These are phyloP conservation scores for Gossypium raimondii DNA, from an alignment of 345 rosid species.

Conservation along the genomic window DNA sequence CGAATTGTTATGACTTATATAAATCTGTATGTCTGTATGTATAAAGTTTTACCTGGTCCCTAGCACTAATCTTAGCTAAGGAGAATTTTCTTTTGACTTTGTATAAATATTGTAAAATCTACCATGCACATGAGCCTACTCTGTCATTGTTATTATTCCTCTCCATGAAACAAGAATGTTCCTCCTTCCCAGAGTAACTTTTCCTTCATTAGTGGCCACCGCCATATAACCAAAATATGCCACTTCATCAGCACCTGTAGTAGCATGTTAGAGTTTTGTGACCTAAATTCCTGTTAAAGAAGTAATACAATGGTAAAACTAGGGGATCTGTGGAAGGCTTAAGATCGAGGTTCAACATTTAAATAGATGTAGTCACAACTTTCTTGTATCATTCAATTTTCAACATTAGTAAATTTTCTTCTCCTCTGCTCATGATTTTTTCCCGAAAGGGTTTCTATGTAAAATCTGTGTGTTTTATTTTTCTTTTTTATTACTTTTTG, in stretches of 20 bases:
- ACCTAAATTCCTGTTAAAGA: no score
- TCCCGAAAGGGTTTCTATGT: no score
- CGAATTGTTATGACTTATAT: no score
- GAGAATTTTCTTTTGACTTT: constrained; percentile 2
- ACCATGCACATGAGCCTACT: constrained; percentile 14
- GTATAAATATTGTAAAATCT: constrained; percentile 41
- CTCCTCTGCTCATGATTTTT: no score
- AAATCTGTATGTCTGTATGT: neutral
- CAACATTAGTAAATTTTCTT: no score
- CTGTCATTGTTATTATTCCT: neutral
- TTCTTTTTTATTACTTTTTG: no score
- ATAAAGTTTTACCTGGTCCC: constrained; percentile 33
- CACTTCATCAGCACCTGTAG: neutral
- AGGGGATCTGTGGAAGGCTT: no score
- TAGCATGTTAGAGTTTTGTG: neutral
- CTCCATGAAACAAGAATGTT: constrained; percentile 21
- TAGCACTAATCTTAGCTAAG: constrained; percentile 36
- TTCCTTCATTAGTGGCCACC: neutral
- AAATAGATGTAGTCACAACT: no score
- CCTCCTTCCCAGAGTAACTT: constrained; percentile 29
- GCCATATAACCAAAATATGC: neutral
- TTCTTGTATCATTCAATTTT: no score
- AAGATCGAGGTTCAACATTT: no score
- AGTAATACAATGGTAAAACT: no score
- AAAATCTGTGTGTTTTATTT: no score